These are phyloP conservation scores for Gomphus bonarii DNA, from an alignment of 1,284 basidiomycete species.

Conservation along the genomic window DNA sequence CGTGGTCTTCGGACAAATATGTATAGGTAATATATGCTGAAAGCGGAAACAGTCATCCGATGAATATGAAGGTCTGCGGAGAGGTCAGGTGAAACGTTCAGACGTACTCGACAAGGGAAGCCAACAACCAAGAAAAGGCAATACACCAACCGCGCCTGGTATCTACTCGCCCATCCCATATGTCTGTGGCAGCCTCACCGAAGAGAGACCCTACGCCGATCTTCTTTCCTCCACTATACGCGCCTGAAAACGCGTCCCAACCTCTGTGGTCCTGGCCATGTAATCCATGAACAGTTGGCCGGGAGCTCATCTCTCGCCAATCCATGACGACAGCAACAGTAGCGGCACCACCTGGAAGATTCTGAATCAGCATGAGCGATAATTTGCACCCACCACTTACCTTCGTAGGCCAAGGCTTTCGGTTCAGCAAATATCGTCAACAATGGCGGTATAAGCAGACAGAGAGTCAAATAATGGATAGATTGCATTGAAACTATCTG, in stretches of 20 bases:
- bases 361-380: neutral
- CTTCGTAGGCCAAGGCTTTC: constrained; percentile 70
- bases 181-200: constrained; percentile 3
- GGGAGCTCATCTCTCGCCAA: constrained; percentile 90
- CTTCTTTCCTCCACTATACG: constrained; percentile 68
- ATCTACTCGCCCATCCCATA: constrained; percentile 56
- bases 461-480: constrained; percentile 84
- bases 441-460: constrained; percentile 74
- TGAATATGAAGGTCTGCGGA: neutral
- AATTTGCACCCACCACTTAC: neutral
- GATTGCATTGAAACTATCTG: constrained; percentile 90
- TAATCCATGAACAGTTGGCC: constrained; percentile 58
- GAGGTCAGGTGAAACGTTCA: constrained; percentile 7
- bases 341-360: constrained; percentile 48
- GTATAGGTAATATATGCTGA: constrained; percentile 82
- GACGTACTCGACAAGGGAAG: constrained; percentile 73
- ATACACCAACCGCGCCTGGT: constrained; percentile 81
- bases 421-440: constrained; percentile 69
- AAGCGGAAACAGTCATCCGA: neutral
- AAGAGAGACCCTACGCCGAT: constrained; percentile 36
- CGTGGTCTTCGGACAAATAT: constrained; percentile 83
- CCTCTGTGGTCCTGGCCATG: constrained; percentile 42
- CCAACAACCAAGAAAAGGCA: constrained; percentile 71
- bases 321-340: constrained; percentile 91
- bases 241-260: constrained; percentile 57